phyloP scores from a whole-genome alignment of 345 rosid genomes.

The Firmiana major region DNA sequence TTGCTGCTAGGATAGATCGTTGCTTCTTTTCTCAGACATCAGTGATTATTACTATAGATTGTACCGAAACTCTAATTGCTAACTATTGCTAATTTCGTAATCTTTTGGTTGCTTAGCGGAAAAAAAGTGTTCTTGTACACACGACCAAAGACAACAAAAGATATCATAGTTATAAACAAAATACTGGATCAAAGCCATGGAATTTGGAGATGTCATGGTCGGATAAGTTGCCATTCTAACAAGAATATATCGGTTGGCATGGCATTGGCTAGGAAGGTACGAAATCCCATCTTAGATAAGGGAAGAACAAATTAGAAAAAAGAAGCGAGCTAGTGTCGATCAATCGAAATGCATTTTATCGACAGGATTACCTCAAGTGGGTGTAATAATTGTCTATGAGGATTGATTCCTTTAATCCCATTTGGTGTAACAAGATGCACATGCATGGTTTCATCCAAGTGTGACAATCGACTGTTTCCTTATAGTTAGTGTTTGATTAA shows the following conservation, averaged over 20 bases:
- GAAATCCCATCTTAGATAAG: slow-evolving; percentile 24
- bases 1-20: no score
- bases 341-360: slow-evolving; percentile 22
- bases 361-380: slow-evolving; percentile 24
- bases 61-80: no score
- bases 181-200: background rate
- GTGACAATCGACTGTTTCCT: slow-evolving; percentile 15
- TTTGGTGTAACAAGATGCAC: slow-evolving; percentile 46
- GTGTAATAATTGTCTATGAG: slow-evolving; percentile 31
- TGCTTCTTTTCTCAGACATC: no score
- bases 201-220: no score
- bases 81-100: no score
- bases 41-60: no score
- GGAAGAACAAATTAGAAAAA: background rate
- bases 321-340: background rate
- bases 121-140: background rate
- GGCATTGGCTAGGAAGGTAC: slow-evolving; percentile 28
- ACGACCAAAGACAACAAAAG: slow-evolving; percentile 7
- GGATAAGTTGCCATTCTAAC: background rate
- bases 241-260: slow-evolving; percentile 15
- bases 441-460: slow-evolving; percentile 35
- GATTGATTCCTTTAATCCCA: slow-evolving; percentile 23
- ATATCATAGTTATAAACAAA: background rate
- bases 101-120: no score
- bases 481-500: slow-evolving; percentile 3